Percentiles rank a stretch among this genome's conserved stretches.
These are phyloP conservation scores for Artomyces pyxidatus DNA, from an alignment of 768 basidiomycete genomes.

Conservation along the genomic window DNA sequence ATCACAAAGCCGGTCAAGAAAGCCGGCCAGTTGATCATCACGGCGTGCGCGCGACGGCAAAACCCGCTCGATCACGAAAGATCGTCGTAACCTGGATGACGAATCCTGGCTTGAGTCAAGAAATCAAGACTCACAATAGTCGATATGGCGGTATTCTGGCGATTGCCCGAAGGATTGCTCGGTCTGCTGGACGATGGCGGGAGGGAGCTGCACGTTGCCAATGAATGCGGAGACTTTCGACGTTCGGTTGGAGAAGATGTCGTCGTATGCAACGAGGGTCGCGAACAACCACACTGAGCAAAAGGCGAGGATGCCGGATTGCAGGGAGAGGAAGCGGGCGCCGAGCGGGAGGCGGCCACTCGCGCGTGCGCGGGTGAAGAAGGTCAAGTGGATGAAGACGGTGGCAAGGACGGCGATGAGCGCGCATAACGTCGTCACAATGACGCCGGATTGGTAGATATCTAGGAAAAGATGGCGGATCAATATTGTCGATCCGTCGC, in stretches of 20 bases:
- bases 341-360: slow-evolving; percentile 13
- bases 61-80: too few species aligned
- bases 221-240: slow-evolving; percentile 37
- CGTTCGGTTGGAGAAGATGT: slow-evolving; percentile 36
- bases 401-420: slow-evolving; percentile 28
- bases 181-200: slow-evolving; percentile 26
- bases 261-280: slow-evolving; percentile 38
- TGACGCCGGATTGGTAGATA: slow-evolving; percentile 14
- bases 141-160: slow-evolving; percentile 35
- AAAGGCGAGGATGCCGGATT: slow-evolving; percentile 33
- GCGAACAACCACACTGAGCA: slow-evolving; percentile 40
- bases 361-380: slow-evolving; percentile 14
- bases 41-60: not conserved
- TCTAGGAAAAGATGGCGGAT: slow-evolving; percentile 17
- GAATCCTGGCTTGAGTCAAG: too few species aligned
- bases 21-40: not conserved
- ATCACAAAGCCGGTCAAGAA: not conserved
- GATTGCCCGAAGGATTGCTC: slow-evolving; percentile 32
- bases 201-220: slow-evolving; percentile 28
- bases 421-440: slow-evolving; percentile 15
- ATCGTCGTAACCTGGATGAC: too few species aligned
- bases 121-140: slow-evolving; percentile 35
- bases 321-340: slow-evolving; percentile 25
- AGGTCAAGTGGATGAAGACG: slow-evolving; percentile 20
- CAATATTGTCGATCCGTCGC: too few species aligned